phyloP scores from a whole-genome alignment of 2,329 filamentous ascomycete species.

The Huntiella omanensis region DNA sequence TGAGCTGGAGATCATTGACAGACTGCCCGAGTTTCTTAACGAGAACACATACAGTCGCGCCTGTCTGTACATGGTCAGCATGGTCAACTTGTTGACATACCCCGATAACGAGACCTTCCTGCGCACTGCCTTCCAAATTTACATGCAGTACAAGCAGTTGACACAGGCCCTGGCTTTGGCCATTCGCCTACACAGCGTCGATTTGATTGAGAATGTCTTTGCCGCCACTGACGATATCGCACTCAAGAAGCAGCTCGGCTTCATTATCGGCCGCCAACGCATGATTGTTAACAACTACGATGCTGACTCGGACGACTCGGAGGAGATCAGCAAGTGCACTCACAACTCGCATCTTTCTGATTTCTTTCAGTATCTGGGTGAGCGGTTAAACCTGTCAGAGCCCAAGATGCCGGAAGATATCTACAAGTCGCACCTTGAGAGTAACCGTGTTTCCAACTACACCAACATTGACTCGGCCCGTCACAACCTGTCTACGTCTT shows the following conservation, averaged over 20 bases:
- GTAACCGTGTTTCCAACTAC: constrained; percentile 74
- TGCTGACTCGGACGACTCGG: constrained; percentile 47
- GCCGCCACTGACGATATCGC: constrained; percentile 61
- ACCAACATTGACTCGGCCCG: constrained; percentile 90
- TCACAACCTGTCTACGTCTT: constrained; percentile 87
- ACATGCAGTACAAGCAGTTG: constrained; percentile 80
- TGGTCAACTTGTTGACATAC: constrained; percentile 94
- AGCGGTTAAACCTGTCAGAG: constrained; percentile 91
- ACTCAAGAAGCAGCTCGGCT: constrained; percentile 82
- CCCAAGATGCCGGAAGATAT: constrained; percentile 97
- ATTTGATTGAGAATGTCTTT: constrained; percentile 68
- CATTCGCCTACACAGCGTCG: constrained; percentile 75
- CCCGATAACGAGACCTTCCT: constrained; percentile 95
- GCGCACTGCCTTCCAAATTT: constrained; percentile 80
- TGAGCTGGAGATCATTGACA: constrained; percentile 91
- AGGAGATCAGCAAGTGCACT: constrained; percentile 62
- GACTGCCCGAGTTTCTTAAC: constrained; percentile 76
- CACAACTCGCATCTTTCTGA: constrained; percentile 77
- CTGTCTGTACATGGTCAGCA: constrained; percentile 95
- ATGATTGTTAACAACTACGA: constrained; percentile 56
- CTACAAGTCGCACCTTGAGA: constrained; percentile 97
- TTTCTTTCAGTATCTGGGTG: constrained; percentile 83
- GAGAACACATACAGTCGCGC: constrained; percentile 85
- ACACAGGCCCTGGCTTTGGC: constrained; percentile 87
- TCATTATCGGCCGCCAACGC: constrained; percentile 78